Evolutionary conservation across 371 early-diverging fungal genomes (phyloP), one percentile per base, ranked within the genome.

Genomic region (Mucor plumbeus): DNA sequence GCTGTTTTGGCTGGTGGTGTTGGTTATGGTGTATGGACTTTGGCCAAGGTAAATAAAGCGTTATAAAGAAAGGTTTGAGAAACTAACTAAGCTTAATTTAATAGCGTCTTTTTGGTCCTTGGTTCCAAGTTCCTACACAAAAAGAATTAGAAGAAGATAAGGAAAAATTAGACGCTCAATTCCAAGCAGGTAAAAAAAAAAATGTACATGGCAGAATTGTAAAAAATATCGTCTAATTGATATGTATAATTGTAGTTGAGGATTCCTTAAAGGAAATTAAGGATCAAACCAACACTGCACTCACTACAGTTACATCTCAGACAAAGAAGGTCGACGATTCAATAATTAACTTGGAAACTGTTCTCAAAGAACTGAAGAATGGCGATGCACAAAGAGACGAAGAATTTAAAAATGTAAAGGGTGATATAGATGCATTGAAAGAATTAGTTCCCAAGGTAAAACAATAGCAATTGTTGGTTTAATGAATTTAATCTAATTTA

Each of bases 1-100:
- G 90, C 94, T 15, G 91, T 94, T 7, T 88, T 94, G 14, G 91
- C 92, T 19, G 94, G 92, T 59, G 96, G 97, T 33, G 87, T 94
- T 17, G 90, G 93, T 13, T 96, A 95, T 76, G 94, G 94, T 38
- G 78, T 92, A 55, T 92, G 90, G 79, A 85, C 85, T 61, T 73
- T 96, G 60, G 89, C 89, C 8, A 90, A 92, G 89, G 93, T 94
- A 82, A 71, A 54, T 4, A 17, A 38, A 38, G 38, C 34, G 36
- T 36, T 17, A 56, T 5, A 7, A 48, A 21, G 9, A n/a, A 8
- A 1, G 34, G 1, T 19, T 38, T 1, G 35, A 6, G 35, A 8
- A 15, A 11, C 9, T 34, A 9, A 26, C 40, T 14, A 53, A 53
- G 1, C n/a, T 13, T 3, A 10, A 19, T n/a, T 13, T 39, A 6